Evolutionary conservation across 305 asterid species (phyloP), one percentile per base, ranked within the genome.

Genomic region (Stenogyne calaminthoides): DNA sequence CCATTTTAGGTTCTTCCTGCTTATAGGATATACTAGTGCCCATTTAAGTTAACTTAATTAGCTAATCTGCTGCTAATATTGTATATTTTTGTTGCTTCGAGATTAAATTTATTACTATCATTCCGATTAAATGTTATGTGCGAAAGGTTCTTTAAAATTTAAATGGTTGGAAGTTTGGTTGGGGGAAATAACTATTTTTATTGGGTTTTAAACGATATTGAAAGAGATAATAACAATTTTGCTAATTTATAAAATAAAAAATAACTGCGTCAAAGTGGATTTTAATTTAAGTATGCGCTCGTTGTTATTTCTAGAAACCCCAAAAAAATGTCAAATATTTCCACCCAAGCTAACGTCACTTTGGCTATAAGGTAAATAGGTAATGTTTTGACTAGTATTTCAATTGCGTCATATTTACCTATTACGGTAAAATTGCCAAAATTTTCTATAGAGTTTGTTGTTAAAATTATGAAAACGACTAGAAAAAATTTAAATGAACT

Each of bases 301-400:
- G 10, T 9, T 9, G 11, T 18, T 20, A 19, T 5, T 55, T 55
- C 61, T 55, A 55, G 61, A 55, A 22, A 22, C 60, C 22, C 58
- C 59, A 10, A 36, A 27, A 49, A 78, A 47, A 47, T 49, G 71
- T 67, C 71, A 61, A 37, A 9, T 22, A 76, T 62, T 20, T 60
- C 51, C 27, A 51, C 57, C 29, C 36, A 32, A 51, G 7, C 60
- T 37, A 56, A 19, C 71, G 73, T 60, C 70, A 36, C 51, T 52
- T n/a, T 20, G 55, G 18, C n/a, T n/a, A n/a, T 47, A 0, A 16
- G 52, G 3, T n/a, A n/a, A n/a, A n/a, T n/a, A 42, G 16, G 52
- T 15, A 19, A 37, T 20, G 40, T 36, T 55, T 55, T 55, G 61
- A 55, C 61, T 11, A 7, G 32, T 52, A 3, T 15, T 54, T 8